Evolutionary conservation across 2,329 filamentous ascomycete genomes (phyloP).

Genomic region (Botryotinia convoluta): DNA sequence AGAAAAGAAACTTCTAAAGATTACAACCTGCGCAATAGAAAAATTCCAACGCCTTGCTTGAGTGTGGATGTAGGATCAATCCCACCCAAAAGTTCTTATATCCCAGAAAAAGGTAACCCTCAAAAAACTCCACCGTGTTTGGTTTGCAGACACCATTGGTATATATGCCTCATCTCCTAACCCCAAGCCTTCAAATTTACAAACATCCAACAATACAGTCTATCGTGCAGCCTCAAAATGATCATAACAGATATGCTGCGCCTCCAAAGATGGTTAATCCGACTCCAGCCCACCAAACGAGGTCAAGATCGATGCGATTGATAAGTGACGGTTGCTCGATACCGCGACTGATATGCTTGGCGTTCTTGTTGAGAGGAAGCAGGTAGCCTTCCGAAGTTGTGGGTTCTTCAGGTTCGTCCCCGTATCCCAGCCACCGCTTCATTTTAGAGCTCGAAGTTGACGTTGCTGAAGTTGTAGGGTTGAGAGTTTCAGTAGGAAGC

Average conservation of each 20-base stretch:
- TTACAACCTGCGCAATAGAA: conserved; percentile 2
- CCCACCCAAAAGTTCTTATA: conserved; percentile 15
- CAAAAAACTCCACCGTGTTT: conserved; percentile 15
- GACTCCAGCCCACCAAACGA: conserved; percentile 39
- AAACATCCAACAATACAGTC: conserved; percentile 19
- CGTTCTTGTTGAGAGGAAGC: conserved; percentile 36
- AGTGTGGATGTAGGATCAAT: conserved; percentile 9
- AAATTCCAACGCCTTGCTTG: conserved; percentile 13
- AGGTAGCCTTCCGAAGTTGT: conserved; percentile 37
- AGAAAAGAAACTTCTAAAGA: neutral
- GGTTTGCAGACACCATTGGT: conserved; percentile 18
- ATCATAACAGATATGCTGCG: conserved; percentile 38
- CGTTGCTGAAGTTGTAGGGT: conserved; percentile 47
- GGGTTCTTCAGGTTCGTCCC: conserved; percentile 36
- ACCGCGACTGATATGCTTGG: conserved; percentile 34
- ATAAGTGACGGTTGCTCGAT: conserved; percentile 24
- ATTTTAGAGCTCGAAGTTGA: conserved; percentile 41
- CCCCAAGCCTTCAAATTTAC: conserved; percentile 24
- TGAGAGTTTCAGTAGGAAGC: conserved; percentile 66
- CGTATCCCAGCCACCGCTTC: conserved; percentile 35
- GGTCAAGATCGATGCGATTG: conserved; percentile 32
- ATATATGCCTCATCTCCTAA: conserved; percentile 26
- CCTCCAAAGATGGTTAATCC: conserved; percentile 39
- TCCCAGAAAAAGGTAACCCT: conserved; percentile 22
- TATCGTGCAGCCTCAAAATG: neutral